These are phyloP conservation scores for Cadophora malorum DNA, from an alignment of 2,329 filamentous ascomycete species.

Conservation along the genomic window DNA sequence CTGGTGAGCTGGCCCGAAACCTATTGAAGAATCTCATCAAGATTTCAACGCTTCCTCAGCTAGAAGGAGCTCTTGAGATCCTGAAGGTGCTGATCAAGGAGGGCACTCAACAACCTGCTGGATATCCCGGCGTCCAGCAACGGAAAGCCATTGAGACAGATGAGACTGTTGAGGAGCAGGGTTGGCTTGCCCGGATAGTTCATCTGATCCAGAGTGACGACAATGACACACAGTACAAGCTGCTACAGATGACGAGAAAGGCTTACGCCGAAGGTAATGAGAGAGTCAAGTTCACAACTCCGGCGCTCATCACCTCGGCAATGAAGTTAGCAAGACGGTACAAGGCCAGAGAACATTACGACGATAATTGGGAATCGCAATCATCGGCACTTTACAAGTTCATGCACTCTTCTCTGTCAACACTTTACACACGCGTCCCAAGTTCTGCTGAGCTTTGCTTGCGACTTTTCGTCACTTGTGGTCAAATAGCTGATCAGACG, in stretches of 20 bases:
- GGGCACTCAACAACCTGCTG: conserved; percentile 81
- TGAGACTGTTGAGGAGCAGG: conserved; percentile 97
- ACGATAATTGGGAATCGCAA: conserved; percentile 75
- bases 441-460: conserved; percentile 87
- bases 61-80: conserved; percentile 88
- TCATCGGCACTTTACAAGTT: conserved; percentile 92
- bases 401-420: conserved; percentile 86
- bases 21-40: conserved; percentile 83
- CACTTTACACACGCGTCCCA: conserved; percentile 83
- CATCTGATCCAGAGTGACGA: conserved; percentile 83
- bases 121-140: conserved; percentile 83
- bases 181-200: conserved; percentile 91
- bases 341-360: conserved; percentile 89
- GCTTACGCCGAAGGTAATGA: conserved; percentile 92
- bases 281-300: conserved; percentile 93
- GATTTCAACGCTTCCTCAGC: conserved; percentile 77
- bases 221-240: conserved; percentile 93
- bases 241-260: conserved; percentile 86
- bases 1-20: conserved; percentile 83
- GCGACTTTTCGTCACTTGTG: conserved; percentile 88
- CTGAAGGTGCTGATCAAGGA: conserved; percentile 93
- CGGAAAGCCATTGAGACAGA: conserved; percentile 86
- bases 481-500: conserved; percentile 89
- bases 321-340: conserved; percentile 88
- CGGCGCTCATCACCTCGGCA: conserved; percentile 86